phyloP scores from a whole-genome alignment of 306 rosid genomes.

The Lotus japonicus region DNA sequence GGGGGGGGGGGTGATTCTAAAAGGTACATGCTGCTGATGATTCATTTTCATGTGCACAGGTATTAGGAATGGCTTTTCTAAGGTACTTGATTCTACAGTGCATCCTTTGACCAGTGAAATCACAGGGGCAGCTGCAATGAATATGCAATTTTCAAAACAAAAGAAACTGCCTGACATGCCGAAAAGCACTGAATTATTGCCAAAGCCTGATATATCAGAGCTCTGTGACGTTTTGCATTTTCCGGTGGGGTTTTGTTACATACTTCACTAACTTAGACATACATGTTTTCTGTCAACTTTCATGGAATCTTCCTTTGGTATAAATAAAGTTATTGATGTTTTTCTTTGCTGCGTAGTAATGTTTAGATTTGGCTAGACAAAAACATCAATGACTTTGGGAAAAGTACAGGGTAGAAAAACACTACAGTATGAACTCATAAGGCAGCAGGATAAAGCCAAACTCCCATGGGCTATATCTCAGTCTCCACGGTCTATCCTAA shows the following conservation, averaged over 20 bases:
- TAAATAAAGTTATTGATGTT: not conserved
- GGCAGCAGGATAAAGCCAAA: not conserved
- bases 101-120: slow-evolving; percentile 15
- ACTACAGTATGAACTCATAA: not conserved
- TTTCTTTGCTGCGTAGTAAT: not conserved
- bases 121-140: slow-evolving; percentile 14
- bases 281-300: not conserved
- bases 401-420: not conserved
- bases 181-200: slow-evolving; percentile 31
- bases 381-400: not conserved
- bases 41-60: slow-evolving; percentile 15
- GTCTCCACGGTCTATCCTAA: no score
- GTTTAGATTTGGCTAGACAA: not conserved
- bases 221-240: slow-evolving; percentile 56
- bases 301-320: not conserved
- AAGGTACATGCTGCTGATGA: not conserved
- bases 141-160: slow-evolving; percentile 25
- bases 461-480: not conserved
- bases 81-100: slow-evolving; percentile 6
- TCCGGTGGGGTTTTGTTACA: slow-evolving; percentile 39
- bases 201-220: slow-evolving; percentile 43
- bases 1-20: not conserved
- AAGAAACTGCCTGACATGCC: slow-evolving; percentile 32
- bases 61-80: not conserved
- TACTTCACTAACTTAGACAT: not conserved